Evolutionary conservation across 352 stramenopile species (phyloP), one percentile per base, ranked within the genome.

Genomic region (Aphanomyces cochlioides): DNA sequence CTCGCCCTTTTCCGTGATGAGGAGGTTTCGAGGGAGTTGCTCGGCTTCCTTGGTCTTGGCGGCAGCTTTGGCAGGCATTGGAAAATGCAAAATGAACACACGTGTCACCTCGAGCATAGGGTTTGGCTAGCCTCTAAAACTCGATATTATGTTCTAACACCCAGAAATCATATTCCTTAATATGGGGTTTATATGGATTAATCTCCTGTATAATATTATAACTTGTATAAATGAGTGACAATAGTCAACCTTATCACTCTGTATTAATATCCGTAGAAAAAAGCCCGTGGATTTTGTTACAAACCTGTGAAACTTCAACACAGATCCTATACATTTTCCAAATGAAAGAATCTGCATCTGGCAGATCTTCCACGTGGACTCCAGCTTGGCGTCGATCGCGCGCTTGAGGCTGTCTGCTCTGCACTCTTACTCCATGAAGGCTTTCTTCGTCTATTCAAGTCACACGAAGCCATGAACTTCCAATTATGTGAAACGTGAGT

Each of bases 1-100:
- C 54, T 70, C 64, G 37, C 64, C 64, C 64, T 61, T 70, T 10
- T 70, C 64, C 10, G 19, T 61, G 48, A 70, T 70, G 48, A 70
- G 54, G 48, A 70, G 64, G 7, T 47, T 37, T 10, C 53, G 53
- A 21, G 64, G 45, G n/a, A 56, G 64, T 45, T 70, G 10, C 28
- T 28, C 63, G 17, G 15, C 41, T 61, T 70, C 59, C 34, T 61
- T 61, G 12, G 38, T 36, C 8, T n/a, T 21, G 47, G 54, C 54
- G 54, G 57, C 39, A 36, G 37, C 53, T 56, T 70, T 70, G 41
- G 38, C 43, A 4, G 59, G 59, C 59, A 67, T 67, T 47, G 7
- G 57, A 56, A 67, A 56, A 61, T 61, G 54, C 54, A 10, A n/a
- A 61, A 61, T 61, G 54, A 61, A 37, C 54, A 61, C 54, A 61